Evolutionary conservation across 2,329 filamentous ascomycete genomes (phyloP).

Genomic region (Alternaria sp.): DNA sequence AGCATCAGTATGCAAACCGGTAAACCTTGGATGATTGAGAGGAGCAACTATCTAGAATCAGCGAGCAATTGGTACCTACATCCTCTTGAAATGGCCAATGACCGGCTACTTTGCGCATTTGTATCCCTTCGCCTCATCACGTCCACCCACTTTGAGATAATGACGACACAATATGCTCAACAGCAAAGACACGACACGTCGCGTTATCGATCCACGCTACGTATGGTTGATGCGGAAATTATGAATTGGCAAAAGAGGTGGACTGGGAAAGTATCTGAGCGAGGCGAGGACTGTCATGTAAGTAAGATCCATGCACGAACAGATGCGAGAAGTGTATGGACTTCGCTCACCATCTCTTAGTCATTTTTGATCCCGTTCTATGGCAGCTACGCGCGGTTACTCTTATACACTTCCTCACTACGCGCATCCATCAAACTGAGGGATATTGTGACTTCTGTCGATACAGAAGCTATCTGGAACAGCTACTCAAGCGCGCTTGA

Average conservation of each 20-base stretch:
- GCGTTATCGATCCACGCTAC: neutral
- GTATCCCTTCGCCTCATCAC: neutral
- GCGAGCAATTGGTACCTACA: conserved; percentile 2
- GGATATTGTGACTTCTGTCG: conserved; percentile 7
- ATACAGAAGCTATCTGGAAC: conserved; percentile 15
- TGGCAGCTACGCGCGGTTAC: conserved; percentile 9
- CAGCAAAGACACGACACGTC: neutral
- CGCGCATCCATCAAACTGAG: conserved; percentile 6
- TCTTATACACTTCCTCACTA: conserved; percentile 11
- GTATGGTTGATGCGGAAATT: neutral
- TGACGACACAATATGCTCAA: neutral
- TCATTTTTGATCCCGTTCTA: conserved; percentile 14
- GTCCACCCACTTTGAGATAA: neutral
- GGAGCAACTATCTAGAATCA: conserved; percentile 4
- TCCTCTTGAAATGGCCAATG: conserved; percentile 7
- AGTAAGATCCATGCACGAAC: neutral
- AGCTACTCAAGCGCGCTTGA: conserved; percentile 10
- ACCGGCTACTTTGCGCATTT: conserved; percentile 13
- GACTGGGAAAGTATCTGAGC: neutral
- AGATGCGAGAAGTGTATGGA: neutral
- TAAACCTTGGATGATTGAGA: conserved; percentile 5
- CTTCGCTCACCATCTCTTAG: neutral
- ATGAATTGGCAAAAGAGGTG: neutral
- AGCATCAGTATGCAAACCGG: neutral
- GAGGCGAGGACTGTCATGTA: conserved; percentile 5